Conservation (phyloP, 2,329 filamentous ascomycete species). For the Trichophyton benhamiae region DNA sequence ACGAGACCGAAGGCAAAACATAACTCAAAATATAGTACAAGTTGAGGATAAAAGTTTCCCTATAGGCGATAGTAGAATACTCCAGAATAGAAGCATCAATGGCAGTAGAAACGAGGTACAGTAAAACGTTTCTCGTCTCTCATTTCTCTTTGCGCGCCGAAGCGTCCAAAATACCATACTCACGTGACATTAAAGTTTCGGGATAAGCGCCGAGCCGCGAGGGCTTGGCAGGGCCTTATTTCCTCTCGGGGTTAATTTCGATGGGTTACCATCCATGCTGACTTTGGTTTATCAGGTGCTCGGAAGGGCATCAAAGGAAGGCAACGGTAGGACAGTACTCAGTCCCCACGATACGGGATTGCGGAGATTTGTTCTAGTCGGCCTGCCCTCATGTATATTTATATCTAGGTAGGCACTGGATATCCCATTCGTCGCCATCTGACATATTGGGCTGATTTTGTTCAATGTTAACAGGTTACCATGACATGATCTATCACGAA, state of each 20-base stretch:
- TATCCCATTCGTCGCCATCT: neutral
- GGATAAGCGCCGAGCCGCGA: neutral
- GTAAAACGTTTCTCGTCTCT: neutral
- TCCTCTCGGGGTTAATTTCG: neutral
- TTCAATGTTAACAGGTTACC: neutral
- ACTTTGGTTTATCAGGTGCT: neutral
- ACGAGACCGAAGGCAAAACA: constrained; percentile 1
- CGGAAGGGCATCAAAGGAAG: neutral
- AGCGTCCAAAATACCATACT: neutral
- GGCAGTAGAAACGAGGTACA: neutral
- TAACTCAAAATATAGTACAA: neutral
- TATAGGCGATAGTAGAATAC: neutral
- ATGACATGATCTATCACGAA: neutral
- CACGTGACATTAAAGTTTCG: neutral
- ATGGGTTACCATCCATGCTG: neutral
- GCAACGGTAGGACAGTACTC: neutral
- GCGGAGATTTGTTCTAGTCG: neutral
- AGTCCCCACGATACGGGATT: neutral
- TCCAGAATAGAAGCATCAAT: neutral
- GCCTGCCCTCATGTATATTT: neutral
- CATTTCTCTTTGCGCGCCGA: neutral
- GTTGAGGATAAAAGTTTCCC: too few species aligned
- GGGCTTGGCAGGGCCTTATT: neutral
- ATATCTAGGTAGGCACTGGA: neutral
- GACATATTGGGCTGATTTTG: neutral